Evolutionary conservation across 768 basidiomycete species (phyloP).

Genomic region (Phylloporus rhodoxanthus): DNA sequence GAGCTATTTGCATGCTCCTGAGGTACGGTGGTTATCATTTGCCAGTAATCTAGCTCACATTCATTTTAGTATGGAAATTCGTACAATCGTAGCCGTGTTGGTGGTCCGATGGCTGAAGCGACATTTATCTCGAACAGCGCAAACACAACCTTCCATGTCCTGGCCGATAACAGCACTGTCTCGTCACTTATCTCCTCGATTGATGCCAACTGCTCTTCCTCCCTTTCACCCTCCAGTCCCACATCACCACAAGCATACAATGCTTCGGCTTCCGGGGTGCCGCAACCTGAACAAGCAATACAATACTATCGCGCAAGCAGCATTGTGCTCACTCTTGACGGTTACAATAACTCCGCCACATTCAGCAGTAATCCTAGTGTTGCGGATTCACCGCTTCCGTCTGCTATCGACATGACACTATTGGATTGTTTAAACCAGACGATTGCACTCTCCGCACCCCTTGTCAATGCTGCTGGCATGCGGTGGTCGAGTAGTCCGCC

Average conservation of each 20-base stretch:
- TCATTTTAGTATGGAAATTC: slow-evolving; percentile 39
- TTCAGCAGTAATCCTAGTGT: slow-evolving; percentile 36
- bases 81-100: slow-evolving; percentile 44
- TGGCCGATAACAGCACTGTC: slow-evolving; percentile 46
- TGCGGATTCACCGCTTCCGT: slow-evolving; percentile 47
- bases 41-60: neutral
- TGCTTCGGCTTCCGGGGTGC: slow-evolving; percentile 20
- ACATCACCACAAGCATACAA: slow-evolving; percentile 32
- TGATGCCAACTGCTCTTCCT: slow-evolving; percentile 38
- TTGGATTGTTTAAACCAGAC: slow-evolving; percentile 58
- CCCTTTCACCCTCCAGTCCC: slow-evolving; percentile 30
- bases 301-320: slow-evolving; percentile 68
- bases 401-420: slow-evolving; percentile 43
- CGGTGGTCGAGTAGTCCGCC: slow-evolving; percentile 8
- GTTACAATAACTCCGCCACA: slow-evolving; percentile 59
- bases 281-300: slow-evolving; percentile 49
- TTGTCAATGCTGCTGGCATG: slow-evolving; percentile 38
- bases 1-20: slow-evolving; percentile 34
- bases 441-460: slow-evolving; percentile 52
- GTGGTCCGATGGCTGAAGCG: slow-evolving; percentile 38
- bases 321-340: slow-evolving; percentile 55
- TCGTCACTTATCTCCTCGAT: slow-evolving; percentile 39
- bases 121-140: slow-evolving; percentile 37
- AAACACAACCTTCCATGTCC: slow-evolving; percentile 40
- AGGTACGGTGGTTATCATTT: slow-evolving; percentile 29